These are phyloP conservation scores for Solanum pinnatisectum DNA, from an alignment of 257 asterid species.

Conservation along the genomic window DNA sequence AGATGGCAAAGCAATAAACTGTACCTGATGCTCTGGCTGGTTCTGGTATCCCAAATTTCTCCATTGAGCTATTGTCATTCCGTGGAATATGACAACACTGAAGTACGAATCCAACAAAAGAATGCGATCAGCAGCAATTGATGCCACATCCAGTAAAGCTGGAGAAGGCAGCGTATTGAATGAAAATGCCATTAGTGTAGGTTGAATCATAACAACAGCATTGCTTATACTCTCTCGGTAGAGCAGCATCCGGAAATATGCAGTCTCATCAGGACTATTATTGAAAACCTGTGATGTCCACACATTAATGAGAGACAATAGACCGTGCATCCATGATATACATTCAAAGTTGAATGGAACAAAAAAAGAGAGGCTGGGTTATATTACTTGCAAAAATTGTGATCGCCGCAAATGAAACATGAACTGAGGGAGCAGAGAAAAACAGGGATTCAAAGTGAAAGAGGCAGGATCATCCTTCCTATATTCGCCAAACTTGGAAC, in stretches of 20 bases:
- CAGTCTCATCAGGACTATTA: slow-evolving; percentile 97
- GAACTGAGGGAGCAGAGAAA: slow-evolving; percentile 93
- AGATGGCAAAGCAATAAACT: background rate
- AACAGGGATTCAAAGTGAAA: slow-evolving; percentile 65
- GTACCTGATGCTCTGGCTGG: slow-evolving; percentile 79
- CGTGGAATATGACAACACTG: slow-evolving; percentile 91
- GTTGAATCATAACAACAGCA: slow-evolving; percentile 96
- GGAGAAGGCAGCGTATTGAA: slow-evolving; percentile 84
- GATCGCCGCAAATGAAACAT: slow-evolving; percentile 95
- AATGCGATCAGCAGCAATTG: slow-evolving; percentile 86
- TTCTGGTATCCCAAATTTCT: slow-evolving; percentile 95
- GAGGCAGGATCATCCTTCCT: slow-evolving; percentile 91
- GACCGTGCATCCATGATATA: background rate
- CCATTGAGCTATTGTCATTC: slow-evolving; percentile 98
- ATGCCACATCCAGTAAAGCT: slow-evolving; percentile 83
- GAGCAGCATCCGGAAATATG: slow-evolving; percentile 90
- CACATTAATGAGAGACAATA: background rate
- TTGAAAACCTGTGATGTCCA: slow-evolving; percentile 62
- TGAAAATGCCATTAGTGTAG: slow-evolving; percentile 75
- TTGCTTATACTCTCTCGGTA: slow-evolving; percentile 87
- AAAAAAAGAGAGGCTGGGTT: background rate
- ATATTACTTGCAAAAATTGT: slow-evolving; percentile 82
- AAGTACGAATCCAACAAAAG: slow-evolving; percentile 88
- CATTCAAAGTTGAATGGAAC: background rate
- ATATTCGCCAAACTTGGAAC: slow-evolving; percentile 94